These are phyloP conservation scores for Corynespora cassiicola DNA, from an alignment of 2,329 filamentous ascomycete genomes.

Conservation along the genomic window DNA sequence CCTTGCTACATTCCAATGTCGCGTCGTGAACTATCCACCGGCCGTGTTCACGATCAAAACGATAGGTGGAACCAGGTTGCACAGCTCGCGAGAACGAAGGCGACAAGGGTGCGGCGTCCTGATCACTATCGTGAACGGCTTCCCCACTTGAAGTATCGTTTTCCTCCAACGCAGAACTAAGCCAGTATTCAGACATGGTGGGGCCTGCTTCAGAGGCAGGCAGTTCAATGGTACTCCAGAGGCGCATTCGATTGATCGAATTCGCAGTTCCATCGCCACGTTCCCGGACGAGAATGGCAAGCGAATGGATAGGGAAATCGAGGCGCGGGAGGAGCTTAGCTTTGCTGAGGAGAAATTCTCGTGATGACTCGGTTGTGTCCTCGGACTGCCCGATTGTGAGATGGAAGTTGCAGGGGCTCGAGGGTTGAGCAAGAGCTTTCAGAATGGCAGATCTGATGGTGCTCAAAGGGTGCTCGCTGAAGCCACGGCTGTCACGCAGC, in stretches of 20 bases:
- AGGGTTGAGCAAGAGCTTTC: slow-evolving; percentile 29
- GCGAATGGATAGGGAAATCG: slow-evolving; percentile 56
- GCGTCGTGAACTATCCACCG: slow-evolving; percentile 27
- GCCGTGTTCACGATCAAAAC: slow-evolving; percentile 26
- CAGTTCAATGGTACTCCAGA: slow-evolving; percentile 61
- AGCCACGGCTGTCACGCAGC: slow-evolving; percentile 18
- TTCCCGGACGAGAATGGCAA: slow-evolving; percentile 63
- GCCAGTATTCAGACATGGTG: slow-evolving; percentile 18
- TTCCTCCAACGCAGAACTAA: neutral
- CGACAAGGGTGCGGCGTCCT: neutral
- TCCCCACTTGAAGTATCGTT: slow-evolving; percentile 4
- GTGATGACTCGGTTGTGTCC: slow-evolving; percentile 52
- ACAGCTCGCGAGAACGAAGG: slow-evolving; percentile 16
- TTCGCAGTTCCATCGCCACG: slow-evolving; percentile 34
- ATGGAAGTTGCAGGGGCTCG: slow-evolving; percentile 51
- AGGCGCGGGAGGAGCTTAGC: slow-evolving; percentile 56
- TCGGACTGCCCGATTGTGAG: slow-evolving; percentile 68
- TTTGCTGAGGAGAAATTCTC: slow-evolving; percentile 62
- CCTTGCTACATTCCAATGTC: slow-evolving; percentile 2
- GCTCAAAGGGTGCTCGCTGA: slow-evolving; percentile 12
- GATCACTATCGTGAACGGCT: slow-evolving; percentile 1
- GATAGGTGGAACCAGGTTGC: slow-evolving; percentile 36
- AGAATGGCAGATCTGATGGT: slow-evolving; percentile 25
- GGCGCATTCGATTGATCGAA: slow-evolving; percentile 58
- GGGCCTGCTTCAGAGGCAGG: neutral